Conservation (phyloP, 78 protist species). For the Dictyostelium brefeldianum region DNA sequence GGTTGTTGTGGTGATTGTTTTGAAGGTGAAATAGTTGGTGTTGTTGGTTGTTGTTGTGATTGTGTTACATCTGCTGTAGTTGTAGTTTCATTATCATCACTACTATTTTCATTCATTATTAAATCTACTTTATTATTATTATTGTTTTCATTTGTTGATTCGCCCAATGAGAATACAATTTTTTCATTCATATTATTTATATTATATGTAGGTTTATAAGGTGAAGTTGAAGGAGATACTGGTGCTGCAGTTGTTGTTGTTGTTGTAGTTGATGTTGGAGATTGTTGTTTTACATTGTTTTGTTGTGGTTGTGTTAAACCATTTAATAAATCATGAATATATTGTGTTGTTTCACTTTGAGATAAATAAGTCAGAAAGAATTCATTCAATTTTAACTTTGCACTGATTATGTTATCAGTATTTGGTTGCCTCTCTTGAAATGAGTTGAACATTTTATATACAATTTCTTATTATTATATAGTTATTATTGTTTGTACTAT, state of each 20-base stretch:
- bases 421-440: slow-evolving; percentile 68
- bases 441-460: slow-evolving; percentile 25
- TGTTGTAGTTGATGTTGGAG: slow-evolving; percentile 3
- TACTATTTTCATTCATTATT: neutral
- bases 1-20: neutral
- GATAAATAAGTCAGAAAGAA: slow-evolving; percentile 64
- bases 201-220: neutral
- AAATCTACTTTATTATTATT: neutral
- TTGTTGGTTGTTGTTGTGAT: neutral
- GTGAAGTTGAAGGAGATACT: slow-evolving; percentile 14
- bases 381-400: slow-evolving; percentile 67
- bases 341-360: slow-evolving; percentile 32
- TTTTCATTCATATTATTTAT: neutral
- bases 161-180: neutral
- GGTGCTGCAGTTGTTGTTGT: neutral
- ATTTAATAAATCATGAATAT: slow-evolving; percentile 54
- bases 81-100: neutral
- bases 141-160: neutral
- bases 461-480: no score
- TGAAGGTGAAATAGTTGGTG: neutral
- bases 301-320: slow-evolving; percentile 6
- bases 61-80: neutral
- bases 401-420: slow-evolving; percentile 62
- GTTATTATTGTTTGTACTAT: no score
- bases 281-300: neutral